Conservation (phyloP, 2,329 filamentous ascomycete genomes). For the Pezicula carpinea region DNA sequence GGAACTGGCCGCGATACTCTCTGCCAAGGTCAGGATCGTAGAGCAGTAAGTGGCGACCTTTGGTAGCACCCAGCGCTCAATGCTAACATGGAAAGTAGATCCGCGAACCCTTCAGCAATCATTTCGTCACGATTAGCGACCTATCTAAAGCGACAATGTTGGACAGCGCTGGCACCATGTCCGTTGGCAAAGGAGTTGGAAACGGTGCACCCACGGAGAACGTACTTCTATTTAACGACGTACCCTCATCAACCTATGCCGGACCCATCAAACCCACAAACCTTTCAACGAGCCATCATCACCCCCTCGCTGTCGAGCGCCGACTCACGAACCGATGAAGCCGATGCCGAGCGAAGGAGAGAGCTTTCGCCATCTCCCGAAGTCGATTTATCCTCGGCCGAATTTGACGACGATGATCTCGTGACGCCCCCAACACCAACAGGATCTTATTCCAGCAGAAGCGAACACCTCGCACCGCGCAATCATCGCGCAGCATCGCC, state of each 20-base stretch:
- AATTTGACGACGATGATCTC: slow-evolving; percentile 73
- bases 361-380: slow-evolving; percentile 88
- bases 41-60: slow-evolving; percentile 69
- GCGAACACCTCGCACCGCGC: slow-evolving; percentile 41
- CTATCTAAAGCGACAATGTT: slow-evolving; percentile 80
- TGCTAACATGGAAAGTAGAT: slow-evolving; percentile 52
- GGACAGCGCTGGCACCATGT: slow-evolving; percentile 75
- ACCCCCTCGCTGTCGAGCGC: slow-evolving; percentile 78
- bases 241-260: slow-evolving; percentile 78
- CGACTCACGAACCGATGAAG: slow-evolving; percentile 67
- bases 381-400: slow-evolving; percentile 81
- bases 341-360: slow-evolving; percentile 58
- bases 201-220: slow-evolving; percentile 85
- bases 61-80: slow-evolving; percentile 4
- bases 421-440: slow-evolving; percentile 57
- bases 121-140: slow-evolving; percentile 87
- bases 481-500: slow-evolving; percentile 75
- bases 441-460: slow-evolving; percentile 53
- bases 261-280: slow-evolving; percentile 47
- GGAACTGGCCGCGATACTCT: slow-evolving; percentile 78
- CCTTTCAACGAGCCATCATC: slow-evolving; percentile 58
- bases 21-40: slow-evolving; percentile 72
- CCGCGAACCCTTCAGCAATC: slow-evolving; percentile 90
- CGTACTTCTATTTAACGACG: slow-evolving; percentile 96
- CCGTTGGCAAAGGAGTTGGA: slow-evolving; percentile 91